phyloP scores from a whole-genome alignment of 805 yeast genomes.

The Cyberlindnera subsufficiens region DNA sequence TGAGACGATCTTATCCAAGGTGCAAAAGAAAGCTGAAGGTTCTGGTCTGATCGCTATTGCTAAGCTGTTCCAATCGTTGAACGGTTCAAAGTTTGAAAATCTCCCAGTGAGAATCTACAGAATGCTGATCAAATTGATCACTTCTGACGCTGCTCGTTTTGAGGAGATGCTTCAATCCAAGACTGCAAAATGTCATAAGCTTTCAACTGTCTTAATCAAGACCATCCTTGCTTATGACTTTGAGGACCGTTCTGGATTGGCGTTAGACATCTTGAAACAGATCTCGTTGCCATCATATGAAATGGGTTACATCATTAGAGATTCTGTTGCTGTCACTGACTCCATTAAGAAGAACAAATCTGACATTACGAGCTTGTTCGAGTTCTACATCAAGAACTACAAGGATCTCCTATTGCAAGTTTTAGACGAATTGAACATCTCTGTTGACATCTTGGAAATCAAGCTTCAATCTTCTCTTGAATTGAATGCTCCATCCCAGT shows the following conservation, averaged over 20 bases:
- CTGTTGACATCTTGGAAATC: slow-evolving; percentile 52
- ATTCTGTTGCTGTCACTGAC: slow-evolving; percentile 32
- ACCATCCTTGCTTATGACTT: slow-evolving; percentile 40
- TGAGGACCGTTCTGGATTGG: slow-evolving; percentile 26
- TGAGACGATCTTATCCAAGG: slow-evolving; percentile 46
- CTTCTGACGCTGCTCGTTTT: slow-evolving; percentile 18
- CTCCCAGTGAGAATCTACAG: slow-evolving; percentile 33
- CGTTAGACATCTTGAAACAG: slow-evolving; percentile 31
- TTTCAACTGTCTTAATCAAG: slow-evolving; percentile 38
- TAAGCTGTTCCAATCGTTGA: slow-evolving; percentile 43
- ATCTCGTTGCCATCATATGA: slow-evolving; percentile 31
- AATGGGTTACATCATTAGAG: slow-evolving; percentile 31
- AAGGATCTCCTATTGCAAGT: slow-evolving; percentile 34
- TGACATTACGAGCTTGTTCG: slow-evolving; percentile 32
- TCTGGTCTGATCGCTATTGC: slow-evolving; percentile 43
- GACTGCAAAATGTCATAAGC: slow-evolving; percentile 30
- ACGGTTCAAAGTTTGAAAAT: slow-evolving; percentile 35
- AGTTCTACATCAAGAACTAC: slow-evolving; percentile 30
- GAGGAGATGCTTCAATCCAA: slow-evolving; percentile 24
- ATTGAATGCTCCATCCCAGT: slow-evolving; percentile 24
- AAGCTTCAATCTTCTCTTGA: slow-evolving; percentile 58
- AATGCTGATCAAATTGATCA: slow-evolving; percentile 24
- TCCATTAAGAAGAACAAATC: slow-evolving; percentile 32
- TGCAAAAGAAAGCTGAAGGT: slow-evolving; percentile 33
- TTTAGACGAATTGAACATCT: slow-evolving; percentile 29